Conservation (phyloP, 2,329 filamentous ascomycete species). For the Clonostachys byssicola region DNA sequence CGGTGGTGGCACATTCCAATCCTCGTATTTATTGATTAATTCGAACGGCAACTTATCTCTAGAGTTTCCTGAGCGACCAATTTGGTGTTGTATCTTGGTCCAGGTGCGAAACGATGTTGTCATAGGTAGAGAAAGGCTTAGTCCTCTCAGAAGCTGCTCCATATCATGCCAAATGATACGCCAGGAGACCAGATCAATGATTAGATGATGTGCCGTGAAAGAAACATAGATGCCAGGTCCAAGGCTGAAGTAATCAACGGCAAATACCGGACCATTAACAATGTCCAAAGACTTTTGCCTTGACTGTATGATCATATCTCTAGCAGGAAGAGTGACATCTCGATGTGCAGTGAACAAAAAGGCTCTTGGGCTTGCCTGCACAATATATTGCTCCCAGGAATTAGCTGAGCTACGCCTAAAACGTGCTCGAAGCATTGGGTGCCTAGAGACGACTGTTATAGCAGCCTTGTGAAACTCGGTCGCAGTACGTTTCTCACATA, state of each 20-base stretch:
- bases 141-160: conserved; percentile 27
- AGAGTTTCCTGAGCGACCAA: conserved; percentile 11
- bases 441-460: conserved; percentile 1
- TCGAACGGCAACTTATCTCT: conserved; percentile 16
- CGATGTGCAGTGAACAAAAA: background rate
- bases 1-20: conserved; percentile 10
- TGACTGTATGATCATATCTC: background rate
- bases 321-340: background rate
- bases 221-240: conserved; percentile 10
- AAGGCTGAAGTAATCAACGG: conserved; percentile 7
- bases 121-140: conserved; percentile 5
- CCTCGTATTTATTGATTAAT: conserved; percentile 25
- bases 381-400: conserved; percentile 5
- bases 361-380: background rate
- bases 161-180: conserved; percentile 34
- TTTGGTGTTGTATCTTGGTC: conserved; percentile 21
- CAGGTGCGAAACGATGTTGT: conserved; percentile 30
- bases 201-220: conserved; percentile 27
- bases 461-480: background rate
- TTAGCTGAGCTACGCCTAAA: conserved; percentile 1
- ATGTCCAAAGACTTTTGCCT: conserved; percentile 3
- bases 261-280: conserved; percentile 7
- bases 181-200: conserved; percentile 43
- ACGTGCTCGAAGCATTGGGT: conserved; percentile 9
- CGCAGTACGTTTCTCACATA: background rate